Base-by-base conservation (phyloP, 2,329 filamentous ascomycete species). In the Hymenoscyphus infarciens region DNA sequence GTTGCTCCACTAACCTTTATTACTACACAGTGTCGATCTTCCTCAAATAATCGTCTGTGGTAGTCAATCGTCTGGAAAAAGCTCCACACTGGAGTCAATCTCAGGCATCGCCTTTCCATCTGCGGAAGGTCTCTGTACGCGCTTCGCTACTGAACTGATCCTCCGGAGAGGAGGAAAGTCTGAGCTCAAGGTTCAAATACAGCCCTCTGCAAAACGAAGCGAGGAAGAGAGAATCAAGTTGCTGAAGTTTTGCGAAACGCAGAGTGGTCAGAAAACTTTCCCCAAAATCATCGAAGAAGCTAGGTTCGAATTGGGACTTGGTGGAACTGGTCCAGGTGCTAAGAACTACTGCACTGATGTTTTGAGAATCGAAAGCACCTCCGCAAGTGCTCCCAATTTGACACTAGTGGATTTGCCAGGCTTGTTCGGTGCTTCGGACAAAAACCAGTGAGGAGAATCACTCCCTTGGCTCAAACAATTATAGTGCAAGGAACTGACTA, bases 51-150 rank as follows among this genome's bases (percentile, higher is more conserved):
- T 45, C n/a, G 42, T 45, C 19, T 45, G 42, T 10, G n/a, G 42
- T 1, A 45, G 42, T 45, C 42, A 45, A 22, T 45, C 42, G 3
- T 45, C 42, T 5, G 42, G 42, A 7, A 45, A 45, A 45, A 45
- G 42, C 42, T 78, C 69, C 16, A 62, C 72, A 11, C 62, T 76
- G n/a, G 66, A 77, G 67, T 64, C 71, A 52, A 10, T 76, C 57
- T 78, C 76, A 1, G 68, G 70, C 1, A 66, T 78, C 1, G 70
- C 73, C 1, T 78, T 80, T 61, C 77, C 78, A 15, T 73, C 72
- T 2, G 69, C 73, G 15, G 70, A 70, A 38, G 42, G 42, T 19
- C 42, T 45, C n/a, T 45, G 42, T 2, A 45, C 42, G 2, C 42
- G 42, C n/a, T 45, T 45, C 10, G 42, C 42, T 3, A 45, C 42